A percentile compares a stretch with the other conserved stretches of the same genome.
Evolutionary conservation across 305 asterid genomes (phyloP).

Genomic region (Coffea humblotiana): DNA sequence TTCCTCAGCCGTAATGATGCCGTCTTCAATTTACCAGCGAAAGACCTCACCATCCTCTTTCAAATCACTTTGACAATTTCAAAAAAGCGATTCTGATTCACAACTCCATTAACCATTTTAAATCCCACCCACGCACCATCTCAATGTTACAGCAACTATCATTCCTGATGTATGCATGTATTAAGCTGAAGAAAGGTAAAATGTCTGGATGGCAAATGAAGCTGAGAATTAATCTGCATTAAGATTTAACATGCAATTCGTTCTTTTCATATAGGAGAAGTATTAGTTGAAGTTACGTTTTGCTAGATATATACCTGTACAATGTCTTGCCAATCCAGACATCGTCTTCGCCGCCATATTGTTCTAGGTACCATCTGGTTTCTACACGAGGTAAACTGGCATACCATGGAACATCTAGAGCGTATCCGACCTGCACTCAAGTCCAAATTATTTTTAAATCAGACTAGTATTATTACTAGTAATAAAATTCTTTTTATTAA

Average conservation of each 20-base stretch:
- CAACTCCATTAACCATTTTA: conserved; percentile 1
- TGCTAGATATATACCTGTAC: conserved; percentile 51
- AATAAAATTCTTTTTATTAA: too few relatives aligned
- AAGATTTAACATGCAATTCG: too few relatives aligned
- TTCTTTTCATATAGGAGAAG: too few relatives aligned
- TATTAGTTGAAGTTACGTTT: too few relatives aligned
- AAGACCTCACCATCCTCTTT: not conserved
- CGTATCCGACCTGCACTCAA: conserved; percentile 63
- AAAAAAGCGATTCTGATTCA: conserved; percentile 7
- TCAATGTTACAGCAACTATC: not conserved
- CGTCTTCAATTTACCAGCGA: not conserved
- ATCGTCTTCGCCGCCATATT: conserved; percentile 81
- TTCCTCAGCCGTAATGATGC: not conserved
- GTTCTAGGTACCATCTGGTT: conserved; percentile 66
- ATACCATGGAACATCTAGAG: conserved; percentile 81
- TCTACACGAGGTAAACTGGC: conserved; percentile 80
- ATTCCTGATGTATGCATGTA: not conserved
- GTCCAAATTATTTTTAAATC: too few relatives aligned
- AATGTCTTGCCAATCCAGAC: conserved; percentile 98
- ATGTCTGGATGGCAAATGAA: not conserved
- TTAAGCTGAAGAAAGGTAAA: not conserved
- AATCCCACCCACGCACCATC: not conserved
- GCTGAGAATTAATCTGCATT: too few relatives aligned
- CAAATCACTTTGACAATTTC: conserved; percentile 1
- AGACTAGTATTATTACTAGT: too few relatives aligned